These are phyloP conservation scores for Bremia lactucae DNA, from an alignment of 352 stramenopile genomes.

Conservation along the genomic window DNA sequence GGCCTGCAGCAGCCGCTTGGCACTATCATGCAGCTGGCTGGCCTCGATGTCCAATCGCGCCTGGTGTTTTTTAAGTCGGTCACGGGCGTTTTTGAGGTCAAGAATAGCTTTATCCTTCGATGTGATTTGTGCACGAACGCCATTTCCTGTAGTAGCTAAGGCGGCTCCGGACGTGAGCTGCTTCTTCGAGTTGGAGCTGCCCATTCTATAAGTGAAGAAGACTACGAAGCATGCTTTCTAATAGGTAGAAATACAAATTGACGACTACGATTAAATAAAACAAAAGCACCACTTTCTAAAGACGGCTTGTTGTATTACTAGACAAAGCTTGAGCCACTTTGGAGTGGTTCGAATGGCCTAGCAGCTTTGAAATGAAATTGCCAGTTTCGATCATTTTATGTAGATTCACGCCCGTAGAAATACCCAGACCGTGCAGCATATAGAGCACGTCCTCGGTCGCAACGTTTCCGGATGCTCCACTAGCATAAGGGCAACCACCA, in stretches of 20 bases:
- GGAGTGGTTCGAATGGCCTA: constrained; percentile 74
- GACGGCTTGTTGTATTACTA: no score
- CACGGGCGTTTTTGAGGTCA: constrained; percentile 85
- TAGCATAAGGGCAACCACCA: constrained; percentile 93
- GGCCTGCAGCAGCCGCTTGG: constrained; percentile 58
- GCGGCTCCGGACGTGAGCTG: constrained; percentile 6
- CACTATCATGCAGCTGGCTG: constrained; percentile 67
- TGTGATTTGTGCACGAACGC: constrained; percentile 52
- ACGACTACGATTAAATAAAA: no score
- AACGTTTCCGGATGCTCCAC: constrained; percentile 93
- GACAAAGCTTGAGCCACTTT: constrained; percentile 81
- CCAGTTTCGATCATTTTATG: constrained; percentile 85
- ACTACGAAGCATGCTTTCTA: constrained; percentile 9
- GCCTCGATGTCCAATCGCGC: constrained; percentile 69
- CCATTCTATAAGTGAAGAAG: constrained; percentile 19
- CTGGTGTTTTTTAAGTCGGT: constrained; percentile 80
- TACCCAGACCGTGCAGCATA: constrained; percentile 92
- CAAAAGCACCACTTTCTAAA: no score
- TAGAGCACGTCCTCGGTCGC: constrained; percentile 96
- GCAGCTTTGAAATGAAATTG: constrained; percentile 79
- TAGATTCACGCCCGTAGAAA: constrained; percentile 92
- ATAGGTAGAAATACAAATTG: neutral
- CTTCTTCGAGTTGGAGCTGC: constrained; percentile 49
- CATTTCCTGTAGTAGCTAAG: constrained; percentile 3
- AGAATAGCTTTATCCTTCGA: constrained; percentile 84